These are phyloP conservation scores for Kodamaea plutei DNA, from an alignment of 1,139 yeast genomes.

Conservation along the genomic window DNA sequence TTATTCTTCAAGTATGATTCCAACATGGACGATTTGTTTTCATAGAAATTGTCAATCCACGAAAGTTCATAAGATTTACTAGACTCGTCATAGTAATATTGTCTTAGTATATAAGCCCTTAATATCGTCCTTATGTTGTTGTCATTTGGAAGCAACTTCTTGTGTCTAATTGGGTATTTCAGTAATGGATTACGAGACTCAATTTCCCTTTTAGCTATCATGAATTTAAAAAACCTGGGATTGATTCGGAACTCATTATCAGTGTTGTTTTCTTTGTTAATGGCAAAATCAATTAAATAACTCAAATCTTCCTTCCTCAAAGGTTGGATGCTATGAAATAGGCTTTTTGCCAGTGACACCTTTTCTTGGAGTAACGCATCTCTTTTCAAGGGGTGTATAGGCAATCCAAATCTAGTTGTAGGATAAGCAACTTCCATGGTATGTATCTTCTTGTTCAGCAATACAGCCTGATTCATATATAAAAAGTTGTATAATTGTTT, in stretches of 20 bases:
- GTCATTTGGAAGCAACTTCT: conserved; percentile 29
- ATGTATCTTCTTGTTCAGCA: conserved; percentile 23
- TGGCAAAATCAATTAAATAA: conserved; percentile 16
- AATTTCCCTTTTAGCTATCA: conserved; percentile 19
- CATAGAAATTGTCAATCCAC: conserved; percentile 26
- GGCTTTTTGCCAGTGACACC: conserved; percentile 20
- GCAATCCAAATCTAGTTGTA: conserved; percentile 30
- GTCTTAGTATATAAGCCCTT: conserved; percentile 29
- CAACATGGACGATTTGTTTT: conserved; percentile 8
- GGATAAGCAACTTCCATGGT: conserved; percentile 33
- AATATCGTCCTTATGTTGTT: conserved; percentile 27
- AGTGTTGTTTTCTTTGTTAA: conserved; percentile 7
- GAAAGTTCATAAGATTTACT: conserved; percentile 18
- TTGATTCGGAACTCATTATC: conserved; percentile 16
- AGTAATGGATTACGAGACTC: conserved; percentile 17
- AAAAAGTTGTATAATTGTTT: conserved; percentile 22
- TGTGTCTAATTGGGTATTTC: conserved; percentile 20
- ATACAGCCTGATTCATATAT: conserved; percentile 12
- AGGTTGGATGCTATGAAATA: conserved; percentile 21
- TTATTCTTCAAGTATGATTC: too few relatives aligned
- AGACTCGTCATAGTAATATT: conserved; percentile 23
- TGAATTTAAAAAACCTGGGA: conserved; percentile 25
- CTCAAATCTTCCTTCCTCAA: conserved; percentile 17
- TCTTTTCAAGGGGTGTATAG: conserved; percentile 25
- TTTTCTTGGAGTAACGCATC: conserved; percentile 25